Conservation (phyloP, 352 stramenopile species). For the Pythium brassicae region DNA sequence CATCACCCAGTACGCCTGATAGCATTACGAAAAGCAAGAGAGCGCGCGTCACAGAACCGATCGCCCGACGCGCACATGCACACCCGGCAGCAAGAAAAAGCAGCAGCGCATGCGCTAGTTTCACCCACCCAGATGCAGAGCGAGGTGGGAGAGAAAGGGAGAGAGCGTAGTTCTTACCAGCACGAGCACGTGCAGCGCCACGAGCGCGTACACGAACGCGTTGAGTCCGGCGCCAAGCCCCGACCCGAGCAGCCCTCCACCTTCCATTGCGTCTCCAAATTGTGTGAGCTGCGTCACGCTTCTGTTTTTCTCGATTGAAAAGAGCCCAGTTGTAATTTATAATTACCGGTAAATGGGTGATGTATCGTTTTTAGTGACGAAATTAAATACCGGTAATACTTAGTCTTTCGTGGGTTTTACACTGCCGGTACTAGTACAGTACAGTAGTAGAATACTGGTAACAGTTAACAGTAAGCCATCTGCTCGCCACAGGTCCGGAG, state of each 20-base stretch:
- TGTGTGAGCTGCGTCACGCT: too few relatives aligned
- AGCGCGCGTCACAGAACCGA: slow-evolving; percentile 1
- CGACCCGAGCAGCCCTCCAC: slow-evolving; percentile 24
- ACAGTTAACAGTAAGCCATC: too few relatives aligned
- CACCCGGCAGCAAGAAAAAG: not conserved
- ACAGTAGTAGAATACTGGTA: too few relatives aligned
- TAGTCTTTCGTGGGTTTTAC: too few relatives aligned
- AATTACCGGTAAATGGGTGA: too few relatives aligned
- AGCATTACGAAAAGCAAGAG: slow-evolving; percentile 1
- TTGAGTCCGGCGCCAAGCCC: slow-evolving; percentile 57
- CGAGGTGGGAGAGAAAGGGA: slow-evolving; percentile 14
- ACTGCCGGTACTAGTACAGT: too few relatives aligned
- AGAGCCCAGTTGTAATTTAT: too few relatives aligned
- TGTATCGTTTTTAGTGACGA: too few relatives aligned
- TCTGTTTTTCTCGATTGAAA: not conserved
- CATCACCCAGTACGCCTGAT: slow-evolving; percentile 57
- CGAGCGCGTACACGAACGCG: slow-evolving; percentile 58
- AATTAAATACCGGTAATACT: too few relatives aligned
- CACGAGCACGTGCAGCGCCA: slow-evolving; percentile 68
- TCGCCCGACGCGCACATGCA: not conserved
- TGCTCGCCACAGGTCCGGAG: too few relatives aligned
- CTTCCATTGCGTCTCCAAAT: slow-evolving; percentile 3
- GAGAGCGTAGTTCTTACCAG: slow-evolving; percentile 34
- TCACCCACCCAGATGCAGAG: slow-evolving; percentile 16
- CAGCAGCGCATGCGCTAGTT: not conserved